Evolutionary conservation across 257 asterid species (phyloP).

Genomic region (Solanum megistacrolobum): DNA sequence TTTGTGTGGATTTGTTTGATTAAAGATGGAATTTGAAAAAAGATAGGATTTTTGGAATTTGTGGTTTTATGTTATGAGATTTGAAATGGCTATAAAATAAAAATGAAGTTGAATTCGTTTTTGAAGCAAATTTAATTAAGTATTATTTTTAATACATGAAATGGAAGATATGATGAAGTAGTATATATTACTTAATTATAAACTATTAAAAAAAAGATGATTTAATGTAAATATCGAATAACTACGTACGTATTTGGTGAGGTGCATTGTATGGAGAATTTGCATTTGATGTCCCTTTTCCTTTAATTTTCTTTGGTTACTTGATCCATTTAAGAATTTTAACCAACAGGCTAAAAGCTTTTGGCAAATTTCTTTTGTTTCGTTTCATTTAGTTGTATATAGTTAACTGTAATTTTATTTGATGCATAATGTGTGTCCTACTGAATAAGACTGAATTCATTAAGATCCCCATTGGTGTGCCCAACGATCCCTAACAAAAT

Average conservation of each 20-base stretch:
- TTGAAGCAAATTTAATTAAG: neutral
- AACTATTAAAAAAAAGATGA: too few relatives aligned
- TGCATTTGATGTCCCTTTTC: too few relatives aligned
- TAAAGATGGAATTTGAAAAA: neutral
- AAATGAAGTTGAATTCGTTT: neutral
- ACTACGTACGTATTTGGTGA: too few relatives aligned
- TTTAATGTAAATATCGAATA: too few relatives aligned
- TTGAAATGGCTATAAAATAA: neutral
- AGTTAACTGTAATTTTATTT: neutral
- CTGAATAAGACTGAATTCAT: too few relatives aligned
- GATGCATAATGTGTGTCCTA: neutral
- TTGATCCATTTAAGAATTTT: neutral
- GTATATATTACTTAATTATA: too few relatives aligned
- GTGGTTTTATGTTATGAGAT: neutral
- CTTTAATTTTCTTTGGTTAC: neutral
- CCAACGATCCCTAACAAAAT: too few relatives aligned
- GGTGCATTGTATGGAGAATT: too few relatives aligned
- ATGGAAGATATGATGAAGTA: too few relatives aligned
- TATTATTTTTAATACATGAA: neutral
- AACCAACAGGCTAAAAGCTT: neutral
- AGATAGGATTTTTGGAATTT: neutral
- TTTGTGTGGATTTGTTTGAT: neutral
- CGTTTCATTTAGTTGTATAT: too few relatives aligned
- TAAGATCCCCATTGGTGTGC: too few relatives aligned
- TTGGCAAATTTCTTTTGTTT: neutral